Base-by-base conservation (phyloP, 306 rosid genomes). In the Psophocarpus tetragonolobus region DNA sequence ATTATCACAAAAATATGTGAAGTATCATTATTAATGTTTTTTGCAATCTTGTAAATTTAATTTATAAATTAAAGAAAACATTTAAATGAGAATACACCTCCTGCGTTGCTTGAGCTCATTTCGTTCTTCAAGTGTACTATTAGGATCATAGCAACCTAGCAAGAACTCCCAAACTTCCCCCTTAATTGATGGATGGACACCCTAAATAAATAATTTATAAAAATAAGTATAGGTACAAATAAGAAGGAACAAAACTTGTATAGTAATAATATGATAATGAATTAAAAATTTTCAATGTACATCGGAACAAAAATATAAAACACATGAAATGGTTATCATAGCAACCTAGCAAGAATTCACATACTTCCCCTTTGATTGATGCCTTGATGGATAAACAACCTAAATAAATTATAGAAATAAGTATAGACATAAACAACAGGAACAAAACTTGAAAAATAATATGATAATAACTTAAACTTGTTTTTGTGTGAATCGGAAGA, bases 371-470 rank as follows among this genome's bases (percentile, higher is more conserved):
- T 83, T 94, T 92, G 80, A 94, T 92, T 80, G 95, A 87, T 89
- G 98, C n/a, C n/a, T n/a, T n/a, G 98, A 80, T 94, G 97, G 75
- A 94, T n/a, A n/a, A n/a, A n/a, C 84, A 54, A 97, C 98, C 98
- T 94, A 63, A 75, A 78, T n/a, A n/a, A n/a, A n/a, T 54, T 63
- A 82, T 8, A 65, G 41, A 74, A 76, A 68, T 76, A 64, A 45
- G 58, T 27, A 54, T 35, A 66, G 27, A 73, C 29, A 64, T 51
- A 71, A 45, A 35, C 17, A 32, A 64, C 50, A 85, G 75, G 71
- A 73, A 36, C 6, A 20, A n/a, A 76, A 68, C 64, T 21, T 20
- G 68, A 69, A 50, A 8, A 48, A 36, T 74, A 35, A 67, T 36
- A 47, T 26, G 48, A 70, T 63, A 39, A 30, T 45, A 41, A 38